phyloP scores from a whole-genome alignment of 2,329 filamentous ascomycete genomes.

The Aspergillus latus region DNA sequence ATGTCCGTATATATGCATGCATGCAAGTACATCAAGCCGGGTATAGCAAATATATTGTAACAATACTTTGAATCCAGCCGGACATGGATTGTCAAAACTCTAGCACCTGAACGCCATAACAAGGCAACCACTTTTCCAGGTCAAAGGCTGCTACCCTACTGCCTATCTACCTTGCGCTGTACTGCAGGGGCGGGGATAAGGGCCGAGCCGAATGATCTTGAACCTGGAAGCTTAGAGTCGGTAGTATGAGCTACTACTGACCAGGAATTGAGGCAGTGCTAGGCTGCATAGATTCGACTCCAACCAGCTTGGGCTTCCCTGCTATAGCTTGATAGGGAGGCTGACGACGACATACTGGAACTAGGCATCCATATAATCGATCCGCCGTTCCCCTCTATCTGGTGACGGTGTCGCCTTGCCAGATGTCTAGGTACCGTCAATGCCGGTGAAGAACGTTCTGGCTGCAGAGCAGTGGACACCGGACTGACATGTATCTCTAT shows the following conservation, averaged over 20 bases:
- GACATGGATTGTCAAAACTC: no score
- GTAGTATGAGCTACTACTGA: not conserved
- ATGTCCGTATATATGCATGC: not conserved
- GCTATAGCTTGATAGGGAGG: not conserved
- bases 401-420: not conserved
- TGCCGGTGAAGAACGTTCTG: not conserved
- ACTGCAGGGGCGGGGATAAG: not conserved
- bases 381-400: not conserved
- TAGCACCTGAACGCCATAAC: not conserved
- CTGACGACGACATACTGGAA: not conserved
- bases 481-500: no score
- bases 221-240: not conserved
- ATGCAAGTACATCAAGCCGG: not conserved
- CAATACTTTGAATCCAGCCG: no score
- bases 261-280: constrained; percentile 6
- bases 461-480: no score
- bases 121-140: not conserved
- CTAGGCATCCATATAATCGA: not conserved
- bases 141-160: not conserved
- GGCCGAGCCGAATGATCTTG: not conserved
- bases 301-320: not conserved
- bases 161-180: not conserved
- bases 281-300: constrained; percentile 5
- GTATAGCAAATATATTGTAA: no score
- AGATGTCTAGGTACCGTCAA: not conserved